Evolutionary conservation across 2,329 filamentous ascomycete species (phyloP).

Genomic region (Cladophialophora chaetospira): DNA sequence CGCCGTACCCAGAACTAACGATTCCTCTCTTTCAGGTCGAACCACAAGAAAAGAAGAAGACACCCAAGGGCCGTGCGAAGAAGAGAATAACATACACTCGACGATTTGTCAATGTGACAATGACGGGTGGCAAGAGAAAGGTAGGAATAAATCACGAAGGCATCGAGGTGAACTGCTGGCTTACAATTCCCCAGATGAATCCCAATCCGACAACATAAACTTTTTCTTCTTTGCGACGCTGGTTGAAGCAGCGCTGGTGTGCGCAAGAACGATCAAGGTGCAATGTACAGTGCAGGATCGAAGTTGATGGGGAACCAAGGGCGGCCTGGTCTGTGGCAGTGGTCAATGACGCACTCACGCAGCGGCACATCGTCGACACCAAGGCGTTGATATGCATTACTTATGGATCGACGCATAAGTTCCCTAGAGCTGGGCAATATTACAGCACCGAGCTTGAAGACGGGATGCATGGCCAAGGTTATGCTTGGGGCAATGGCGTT

Average conservation of each 20-base stretch:
- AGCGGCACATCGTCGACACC: not conserved
- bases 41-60: conserved; percentile 93
- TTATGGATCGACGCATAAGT: not conserved
- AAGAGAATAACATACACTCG: conserved; percentile 96
- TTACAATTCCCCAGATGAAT: conserved; percentile 27
- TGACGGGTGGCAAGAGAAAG: conserved; percentile 98
- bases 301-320: not conserved
- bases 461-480: not conserved
- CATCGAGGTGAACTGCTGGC: not conserved
- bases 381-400: not conserved
- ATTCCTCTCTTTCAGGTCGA: conserved; percentile 63
- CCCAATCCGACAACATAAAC: conserved; percentile 31
- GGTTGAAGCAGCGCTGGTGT: not conserved
- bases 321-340: not conserved
- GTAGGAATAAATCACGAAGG: conserved; percentile 52
- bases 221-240: not conserved
- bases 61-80: conserved; percentile 93
- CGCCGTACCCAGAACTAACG: no score
- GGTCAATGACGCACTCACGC: not conserved
- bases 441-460: conserved; percentile 4
- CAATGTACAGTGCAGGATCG: not conserved
- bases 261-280: not conserved
- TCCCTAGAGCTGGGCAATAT: not conserved
- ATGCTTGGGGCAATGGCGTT: conserved; percentile 1
- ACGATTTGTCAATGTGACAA: conserved; percentile 96